phyloP scores from a whole-genome alignment of 2,329 filamentous ascomycete species.

The Colletotrichum sansevieriae region DNA sequence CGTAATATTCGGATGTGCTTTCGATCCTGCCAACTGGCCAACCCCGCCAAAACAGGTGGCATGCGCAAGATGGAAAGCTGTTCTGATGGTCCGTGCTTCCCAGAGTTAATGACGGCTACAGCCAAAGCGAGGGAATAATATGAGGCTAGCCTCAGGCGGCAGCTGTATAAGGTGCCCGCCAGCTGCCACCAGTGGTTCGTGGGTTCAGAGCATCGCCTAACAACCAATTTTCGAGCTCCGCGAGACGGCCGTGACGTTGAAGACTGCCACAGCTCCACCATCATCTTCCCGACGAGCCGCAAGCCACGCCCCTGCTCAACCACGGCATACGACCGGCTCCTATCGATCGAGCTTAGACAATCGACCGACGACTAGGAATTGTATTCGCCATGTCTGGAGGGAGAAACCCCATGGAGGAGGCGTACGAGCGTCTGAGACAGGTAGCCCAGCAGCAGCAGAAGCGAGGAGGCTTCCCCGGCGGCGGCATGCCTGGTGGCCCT shows the following conservation, averaged over 20 bases:
- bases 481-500: conserved; percentile 54
- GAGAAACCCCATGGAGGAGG: conserved; percentile 61
- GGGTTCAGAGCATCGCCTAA: conserved; percentile 37
- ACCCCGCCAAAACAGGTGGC: too few species aligned
- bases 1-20: too few species aligned
- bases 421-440: conserved; percentile 64
- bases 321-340: not conserved
- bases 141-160: not conserved
- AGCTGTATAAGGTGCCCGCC: conserved; percentile 29
- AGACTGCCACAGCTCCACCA: conserved; percentile 39
- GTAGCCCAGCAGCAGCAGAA: conserved; percentile 58
- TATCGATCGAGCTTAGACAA: not conserved
- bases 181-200: conserved; percentile 7
- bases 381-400: conserved; percentile 40
- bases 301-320: conserved; percentile 7
- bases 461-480: conserved; percentile 57
- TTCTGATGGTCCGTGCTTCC: too few species aligned
- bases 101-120: conserved; percentile 8
- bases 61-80: too few species aligned
- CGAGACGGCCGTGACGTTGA: conserved; percentile 38
- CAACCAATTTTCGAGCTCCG: conserved; percentile 39
- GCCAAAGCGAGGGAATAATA: not conserved
- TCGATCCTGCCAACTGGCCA: too few species aligned
- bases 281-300: conserved; percentile 29
- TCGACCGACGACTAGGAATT: conserved; percentile 1